Base-by-base conservation (phyloP, 176 grass and related monocot genomes). In the Aechmea fasciata region DNA sequence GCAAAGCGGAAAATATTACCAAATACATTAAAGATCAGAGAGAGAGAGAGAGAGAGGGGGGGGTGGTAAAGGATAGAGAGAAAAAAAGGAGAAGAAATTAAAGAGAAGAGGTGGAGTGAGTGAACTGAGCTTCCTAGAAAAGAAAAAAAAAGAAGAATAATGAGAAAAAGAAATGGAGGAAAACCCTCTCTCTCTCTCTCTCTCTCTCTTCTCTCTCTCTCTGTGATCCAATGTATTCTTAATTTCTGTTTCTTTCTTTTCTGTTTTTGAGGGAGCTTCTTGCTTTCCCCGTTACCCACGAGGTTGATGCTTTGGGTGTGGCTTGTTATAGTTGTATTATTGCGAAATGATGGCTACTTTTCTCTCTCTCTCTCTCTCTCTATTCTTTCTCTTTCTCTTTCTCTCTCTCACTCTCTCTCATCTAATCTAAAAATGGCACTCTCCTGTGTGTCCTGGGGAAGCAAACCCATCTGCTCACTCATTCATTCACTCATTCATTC, bases 311-410 rank as follows among this genome's bases (percentile, higher is more conserved):
- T 66, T 75, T 52, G 15, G 19, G 48, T 57, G 9, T 15, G 11
- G 10, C 11, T 11, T 14, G 28, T 8, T 5, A 10, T 48, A 47
- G 7, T 76, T 52, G 26, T 67, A 68, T 76, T 67, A 76, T 76
- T 76, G 64, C 67, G 63, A 67, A 76, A 76, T 76, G 73, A 76
- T 76, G 64, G 64, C 73, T 66, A 67, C 73, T 75, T 67, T 66
- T 67, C 73, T 75, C 55, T 66, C 53, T 23, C n/a, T 50, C 25
- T 9, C 23, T 28, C 5, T 7, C 53, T 23, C 14, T 48, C 22
- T 47, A 22, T 10, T 13, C 19, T 69, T 9, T 51, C 68, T 26
- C 48, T 67, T 54, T 67, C 5, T 7, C 53, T 23, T 9, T 48
- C 50, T 47, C 3, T 13, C 19, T 69, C 15, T 51, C 68, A 15